Conservation (phyloP, 306 rosid genomes). For the Trifolium fragiferum region DNA sequence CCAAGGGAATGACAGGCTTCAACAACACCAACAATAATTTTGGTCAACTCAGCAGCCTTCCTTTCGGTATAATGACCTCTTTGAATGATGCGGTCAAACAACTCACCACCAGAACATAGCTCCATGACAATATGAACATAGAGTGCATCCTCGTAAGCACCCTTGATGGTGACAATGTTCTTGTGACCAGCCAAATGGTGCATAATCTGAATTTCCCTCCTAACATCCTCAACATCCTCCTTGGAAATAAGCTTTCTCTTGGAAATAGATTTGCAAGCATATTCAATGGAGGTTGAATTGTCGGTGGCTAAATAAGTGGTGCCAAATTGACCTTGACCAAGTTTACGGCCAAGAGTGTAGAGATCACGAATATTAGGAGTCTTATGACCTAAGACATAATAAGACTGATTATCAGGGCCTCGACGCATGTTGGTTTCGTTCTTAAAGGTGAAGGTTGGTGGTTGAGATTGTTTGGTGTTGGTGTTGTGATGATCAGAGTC, state of each 20-base stretch:
- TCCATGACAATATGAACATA: conserved; percentile 97
- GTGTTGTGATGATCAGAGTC: conserved; percentile 46
- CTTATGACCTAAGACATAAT: conserved; percentile 87
- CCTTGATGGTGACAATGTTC: conserved; percentile 89
- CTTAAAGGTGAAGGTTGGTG: conserved; percentile 41
- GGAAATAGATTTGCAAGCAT: conserved; percentile 92
- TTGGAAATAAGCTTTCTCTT: conserved; percentile 89
- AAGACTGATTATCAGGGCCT: conserved; percentile 67
- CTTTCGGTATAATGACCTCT: conserved; percentile 93
- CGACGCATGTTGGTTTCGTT: conserved; percentile 74
- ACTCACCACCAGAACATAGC: conserved; percentile 90
- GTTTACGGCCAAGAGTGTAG: conserved; percentile 75
- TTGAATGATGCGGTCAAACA: conserved; percentile 90
- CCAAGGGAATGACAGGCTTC: conserved; percentile 97
- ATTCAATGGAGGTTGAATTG: conserved; percentile 62
- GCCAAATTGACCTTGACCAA: conserved; percentile 97
- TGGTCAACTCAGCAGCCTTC: conserved; percentile 90
- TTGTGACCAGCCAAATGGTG: conserved; percentile 95
- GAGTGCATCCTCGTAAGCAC: conserved; percentile 89
- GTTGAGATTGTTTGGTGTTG: conserved; percentile 25
- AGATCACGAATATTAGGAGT: conserved; percentile 89
- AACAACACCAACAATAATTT: conserved; percentile 88
- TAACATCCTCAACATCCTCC: conserved; percentile 88
- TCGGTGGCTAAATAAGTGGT: conserved; percentile 78
- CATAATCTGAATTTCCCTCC: conserved; percentile 97